phyloP scores from a whole-genome alignment of 2,329 filamentous ascomycete genomes.

The Colletotrichum neosansevieriae region DNA sequence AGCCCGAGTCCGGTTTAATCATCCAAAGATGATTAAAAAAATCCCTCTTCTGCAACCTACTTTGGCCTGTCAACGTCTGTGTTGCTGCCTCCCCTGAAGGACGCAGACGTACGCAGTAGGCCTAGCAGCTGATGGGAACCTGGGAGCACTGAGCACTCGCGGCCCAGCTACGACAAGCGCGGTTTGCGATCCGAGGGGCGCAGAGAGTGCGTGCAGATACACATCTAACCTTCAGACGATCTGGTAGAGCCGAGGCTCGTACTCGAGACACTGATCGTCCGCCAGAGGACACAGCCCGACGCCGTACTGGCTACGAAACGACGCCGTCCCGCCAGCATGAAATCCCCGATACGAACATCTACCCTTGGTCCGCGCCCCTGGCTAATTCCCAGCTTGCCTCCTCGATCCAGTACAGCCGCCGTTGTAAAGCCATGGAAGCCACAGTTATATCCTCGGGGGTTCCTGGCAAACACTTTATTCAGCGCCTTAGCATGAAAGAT shows the following conservation, averaged over 20 bases:
- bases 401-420: slow-evolving; percentile 10
- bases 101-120: slow-evolving; percentile 17
- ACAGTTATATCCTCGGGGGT: slow-evolving; percentile 14
- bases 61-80: slow-evolving; percentile 21
- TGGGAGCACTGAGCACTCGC: slow-evolving; percentile 18
- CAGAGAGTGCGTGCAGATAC: background rate
- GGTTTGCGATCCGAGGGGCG: slow-evolving; percentile 19
- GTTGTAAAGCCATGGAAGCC: slow-evolving; percentile 26
- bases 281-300: slow-evolving; percentile 24
- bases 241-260: slow-evolving; percentile 38
- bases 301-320: slow-evolving; percentile 38
- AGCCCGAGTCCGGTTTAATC: slow-evolving; percentile 13
- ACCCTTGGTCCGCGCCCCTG: slow-evolving; percentile 18
- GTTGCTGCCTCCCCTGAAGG: slow-evolving; percentile 31
- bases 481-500: slow-evolving; percentile 37
- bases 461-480: slow-evolving; percentile 15
- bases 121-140: slow-evolving; percentile 13
- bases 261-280: slow-evolving; percentile 33
- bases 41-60: slow-evolving; percentile 16
- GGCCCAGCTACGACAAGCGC: slow-evolving; percentile 15
- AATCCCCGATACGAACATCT: slow-evolving; percentile 17
- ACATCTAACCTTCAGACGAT: slow-evolving; percentile 35
- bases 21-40: slow-evolving; percentile 27
- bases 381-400: slow-evolving; percentile 10
- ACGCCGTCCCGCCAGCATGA: slow-evolving; percentile 31